Percentiles rank a stretch among this genome's conserved stretches.
Evolutionary conservation across 257 asterid species (phyloP).

Genomic region (Thymus mandschuricus): DNA sequence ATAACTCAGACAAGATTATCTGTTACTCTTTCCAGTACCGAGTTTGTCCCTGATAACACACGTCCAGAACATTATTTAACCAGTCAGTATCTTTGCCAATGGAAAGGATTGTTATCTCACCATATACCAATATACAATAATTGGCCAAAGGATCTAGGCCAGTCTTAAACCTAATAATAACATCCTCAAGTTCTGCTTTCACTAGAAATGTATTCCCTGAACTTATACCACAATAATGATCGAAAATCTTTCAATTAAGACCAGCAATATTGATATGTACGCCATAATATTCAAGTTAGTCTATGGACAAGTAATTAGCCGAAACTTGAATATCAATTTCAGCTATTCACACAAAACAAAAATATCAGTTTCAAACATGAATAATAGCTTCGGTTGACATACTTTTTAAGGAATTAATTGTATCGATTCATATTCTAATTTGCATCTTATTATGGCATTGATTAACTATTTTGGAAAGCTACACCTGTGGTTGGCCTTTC

Average conservation of each 20-base stretch:
- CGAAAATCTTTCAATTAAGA: constrained; percentile 1
- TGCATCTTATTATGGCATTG: constrained; percentile 26
- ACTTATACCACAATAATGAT: not conserved
- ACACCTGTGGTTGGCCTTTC: constrained; percentile 38
- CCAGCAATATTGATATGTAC: not conserved
- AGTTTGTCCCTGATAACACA: not conserved
- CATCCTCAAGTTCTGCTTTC: not conserved
- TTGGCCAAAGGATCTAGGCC: not conserved
- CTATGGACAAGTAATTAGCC: not conserved
- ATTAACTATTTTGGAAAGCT: constrained; percentile 14
- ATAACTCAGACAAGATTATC: not conserved
- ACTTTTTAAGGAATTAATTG: constrained; percentile 19
- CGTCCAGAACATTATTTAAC: not conserved
- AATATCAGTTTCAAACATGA: not conserved
- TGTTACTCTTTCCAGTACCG: not conserved
- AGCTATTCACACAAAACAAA: not conserved
- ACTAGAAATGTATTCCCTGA: not conserved
- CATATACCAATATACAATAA: not conserved
- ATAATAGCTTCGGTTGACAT: constrained; percentile 23
- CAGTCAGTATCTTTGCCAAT: not conserved
- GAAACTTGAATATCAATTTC: not conserved
- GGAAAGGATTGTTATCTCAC: not conserved
- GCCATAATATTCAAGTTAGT: not conserved
- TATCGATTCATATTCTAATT: constrained; percentile 15
- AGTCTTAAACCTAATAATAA: constrained; percentile 2